phyloP scores from a whole-genome alignment of 2,329 filamentous ascomycete species.

The Exophiala alcalophila region DNA sequence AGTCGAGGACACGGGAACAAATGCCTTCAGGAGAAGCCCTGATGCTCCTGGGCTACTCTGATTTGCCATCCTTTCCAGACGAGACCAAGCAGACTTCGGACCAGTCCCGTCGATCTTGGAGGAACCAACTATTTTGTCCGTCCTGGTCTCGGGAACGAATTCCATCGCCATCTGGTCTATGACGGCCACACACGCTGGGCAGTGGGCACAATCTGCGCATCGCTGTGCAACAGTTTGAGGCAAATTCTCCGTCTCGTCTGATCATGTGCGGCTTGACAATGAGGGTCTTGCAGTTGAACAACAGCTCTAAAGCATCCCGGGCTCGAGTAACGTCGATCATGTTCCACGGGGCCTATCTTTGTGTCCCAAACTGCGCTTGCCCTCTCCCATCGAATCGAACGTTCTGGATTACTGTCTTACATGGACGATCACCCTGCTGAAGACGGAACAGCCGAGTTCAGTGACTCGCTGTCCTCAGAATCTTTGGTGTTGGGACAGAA shows the following conservation, averaged over 20 bases:
- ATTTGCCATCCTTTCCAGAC: conserved; percentile 22
- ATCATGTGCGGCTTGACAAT: conserved; percentile 8
- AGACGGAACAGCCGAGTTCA: no score
- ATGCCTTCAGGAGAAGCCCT: not conserved
- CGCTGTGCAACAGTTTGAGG: conserved; percentile 2
- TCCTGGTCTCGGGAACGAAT: conserved; percentile 9
- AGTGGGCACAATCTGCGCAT: not conserved
- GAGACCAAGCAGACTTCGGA: conserved; percentile 3
- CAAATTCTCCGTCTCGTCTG: conserved; percentile 11
- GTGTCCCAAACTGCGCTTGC: not conserved
- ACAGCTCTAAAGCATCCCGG: conserved; percentile 1
- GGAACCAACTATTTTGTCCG: not conserved
- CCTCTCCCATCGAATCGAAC: conserved; percentile 10
- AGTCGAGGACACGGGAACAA: conserved; percentile 2
- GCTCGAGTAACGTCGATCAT: conserved; percentile 5
- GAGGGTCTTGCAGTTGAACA: conserved; percentile 3
- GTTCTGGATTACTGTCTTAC: conserved; percentile 16
- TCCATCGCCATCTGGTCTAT: conserved; percentile 4
- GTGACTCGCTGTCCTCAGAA: no score
- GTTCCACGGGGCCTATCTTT: conserved; percentile 7
- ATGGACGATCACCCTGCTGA: not conserved
- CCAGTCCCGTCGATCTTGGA: conserved; percentile 3
- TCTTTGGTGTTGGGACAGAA: no score
- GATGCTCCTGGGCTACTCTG: not conserved
- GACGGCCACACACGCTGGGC: not conserved